Evolutionary conservation across 306 rosid genomes (phyloP), one percentile per base, ranked within the genome.

Genomic region (Quillaja saponaria): DNA sequence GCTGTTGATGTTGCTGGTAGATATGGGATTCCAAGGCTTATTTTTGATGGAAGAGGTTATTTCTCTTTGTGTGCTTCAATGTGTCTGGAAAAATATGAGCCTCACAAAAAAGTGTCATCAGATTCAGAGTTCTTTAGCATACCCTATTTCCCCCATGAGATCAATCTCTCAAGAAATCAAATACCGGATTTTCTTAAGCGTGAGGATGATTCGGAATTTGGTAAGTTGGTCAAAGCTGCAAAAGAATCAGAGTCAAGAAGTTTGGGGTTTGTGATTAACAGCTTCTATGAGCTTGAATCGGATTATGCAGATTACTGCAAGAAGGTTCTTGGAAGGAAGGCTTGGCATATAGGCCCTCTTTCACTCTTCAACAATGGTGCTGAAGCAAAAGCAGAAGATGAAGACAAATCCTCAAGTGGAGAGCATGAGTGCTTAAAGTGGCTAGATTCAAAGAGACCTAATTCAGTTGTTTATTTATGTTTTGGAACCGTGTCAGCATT

Each of bases 321-420:
- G 15, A 61, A 78, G 0, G 76, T 49, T n/a, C 6, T 81, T 7
- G 78, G 82, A 42, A 67, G 71, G 48, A 81, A 31, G 51, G 73
- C 77, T 7, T 87, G 95, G 88, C 87, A 75, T 10, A 68, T 84
- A 8, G 95, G 95, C 6, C 95, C 95, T 0, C 28, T 87, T 6
- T 87, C 78, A 34, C 19, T 80, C 10, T 55, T 61, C 21, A 66
- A 50, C 0, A 19, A 56, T 0, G 6, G 1, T n/a, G n/a, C n/a
- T 0, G 35, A 53, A 1, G 73, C 46, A 0, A 55, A 67, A 57
- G 12, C 35, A 8, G 6, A 54, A 0, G 49, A 73, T 18, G 69
- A 69, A 58, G 49, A 48, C 0, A 75, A 67, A 21, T 10, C 33
- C 0, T 31, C 51, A 1, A 58, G 58, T 10, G 61, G 35, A 8